Conservation (phyloP, 176 grass and related monocot genomes). For the Zizania latifolia region DNA sequence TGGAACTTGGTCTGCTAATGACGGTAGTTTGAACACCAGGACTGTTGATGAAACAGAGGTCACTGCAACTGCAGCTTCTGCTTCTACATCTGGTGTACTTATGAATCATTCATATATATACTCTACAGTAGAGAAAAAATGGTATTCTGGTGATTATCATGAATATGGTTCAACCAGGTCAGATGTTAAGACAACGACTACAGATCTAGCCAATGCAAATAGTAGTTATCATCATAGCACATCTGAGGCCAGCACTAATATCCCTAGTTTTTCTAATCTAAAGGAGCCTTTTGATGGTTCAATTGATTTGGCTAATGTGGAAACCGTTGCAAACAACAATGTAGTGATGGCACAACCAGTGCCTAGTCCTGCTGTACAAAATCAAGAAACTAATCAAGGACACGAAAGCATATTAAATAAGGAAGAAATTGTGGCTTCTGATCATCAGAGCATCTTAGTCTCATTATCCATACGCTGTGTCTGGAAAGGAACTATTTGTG, state of each 20-base stretch:
- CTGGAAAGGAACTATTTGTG: constrained; percentile 93
- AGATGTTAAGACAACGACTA: constrained; percentile 4
- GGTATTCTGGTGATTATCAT: constrained; percentile 52
- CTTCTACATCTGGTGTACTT: constrained; percentile 24
- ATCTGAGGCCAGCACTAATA: constrained; percentile 22
- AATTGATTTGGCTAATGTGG: constrained; percentile 28
- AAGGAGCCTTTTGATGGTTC: constrained; percentile 35
- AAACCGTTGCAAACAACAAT: constrained; percentile 14
- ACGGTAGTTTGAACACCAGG: constrained; percentile 11
- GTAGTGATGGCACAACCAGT: constrained; percentile 30
- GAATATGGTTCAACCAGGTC: constrained; percentile 27
- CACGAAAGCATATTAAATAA: constrained; percentile 46
- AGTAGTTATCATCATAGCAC: constrained; percentile 20
- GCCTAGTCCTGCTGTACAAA: constrained; percentile 29
- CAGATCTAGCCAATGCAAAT: constrained; percentile 29
- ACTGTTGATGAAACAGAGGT: constrained; percentile 28
- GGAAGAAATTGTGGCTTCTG: constrained; percentile 71
- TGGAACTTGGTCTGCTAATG: constrained; percentile 21
- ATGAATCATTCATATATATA: constrained; percentile 21
- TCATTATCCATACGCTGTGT: constrained; percentile 85
- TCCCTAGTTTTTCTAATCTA: constrained; percentile 28
- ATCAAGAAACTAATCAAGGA: constrained; percentile 44
- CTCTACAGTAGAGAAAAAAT: constrained; percentile 34
- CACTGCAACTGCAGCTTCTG: constrained; percentile 1
- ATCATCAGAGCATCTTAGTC: constrained; percentile 93